Percentiles rank a stretch among this genome's conserved stretches.
phyloP scores from a whole-genome alignment of 306 rosid species.

The Alnus rubra region DNA sequence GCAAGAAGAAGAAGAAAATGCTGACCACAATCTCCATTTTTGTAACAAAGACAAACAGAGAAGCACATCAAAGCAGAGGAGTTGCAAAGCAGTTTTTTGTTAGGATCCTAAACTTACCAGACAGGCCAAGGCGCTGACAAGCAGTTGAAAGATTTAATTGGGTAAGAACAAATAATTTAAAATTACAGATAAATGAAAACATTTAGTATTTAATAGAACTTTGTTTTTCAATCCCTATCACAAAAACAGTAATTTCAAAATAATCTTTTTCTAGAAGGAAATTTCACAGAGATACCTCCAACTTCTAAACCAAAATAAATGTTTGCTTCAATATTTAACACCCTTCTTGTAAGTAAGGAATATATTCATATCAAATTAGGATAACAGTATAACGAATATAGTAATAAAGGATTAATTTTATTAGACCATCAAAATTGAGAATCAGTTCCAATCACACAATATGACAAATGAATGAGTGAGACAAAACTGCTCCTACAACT shows the following conservation, averaged over 20 bases:
- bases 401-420: neutral
- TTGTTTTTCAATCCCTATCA: neutral
- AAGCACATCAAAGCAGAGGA: constrained; percentile 15
- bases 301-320: neutral
- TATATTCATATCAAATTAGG: neutral
- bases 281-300: neutral
- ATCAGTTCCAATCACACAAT: neutral
- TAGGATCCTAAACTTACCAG: constrained; percentile 1
- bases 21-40: constrained; percentile 18
- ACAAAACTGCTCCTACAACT: neutral
- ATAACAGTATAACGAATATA: neutral
- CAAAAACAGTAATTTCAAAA: neutral
- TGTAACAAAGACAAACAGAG: constrained; percentile 16
- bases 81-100: constrained; percentile 8
- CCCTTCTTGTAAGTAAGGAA: neutral
- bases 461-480: neutral
- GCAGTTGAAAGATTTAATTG: constrained; percentile 9
- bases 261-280: neutral
- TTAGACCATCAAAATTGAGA: neutral
- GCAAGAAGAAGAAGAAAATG: constrained; percentile 32
- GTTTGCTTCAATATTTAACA: neutral
- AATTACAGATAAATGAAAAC: neutral
- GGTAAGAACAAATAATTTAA: neutral
- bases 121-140: neutral
- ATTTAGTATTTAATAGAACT: neutral